These are phyloP conservation scores for Colletotrichum godetiae DNA, from an alignment of 2,329 filamentous ascomycete genomes.

Conservation along the genomic window DNA sequence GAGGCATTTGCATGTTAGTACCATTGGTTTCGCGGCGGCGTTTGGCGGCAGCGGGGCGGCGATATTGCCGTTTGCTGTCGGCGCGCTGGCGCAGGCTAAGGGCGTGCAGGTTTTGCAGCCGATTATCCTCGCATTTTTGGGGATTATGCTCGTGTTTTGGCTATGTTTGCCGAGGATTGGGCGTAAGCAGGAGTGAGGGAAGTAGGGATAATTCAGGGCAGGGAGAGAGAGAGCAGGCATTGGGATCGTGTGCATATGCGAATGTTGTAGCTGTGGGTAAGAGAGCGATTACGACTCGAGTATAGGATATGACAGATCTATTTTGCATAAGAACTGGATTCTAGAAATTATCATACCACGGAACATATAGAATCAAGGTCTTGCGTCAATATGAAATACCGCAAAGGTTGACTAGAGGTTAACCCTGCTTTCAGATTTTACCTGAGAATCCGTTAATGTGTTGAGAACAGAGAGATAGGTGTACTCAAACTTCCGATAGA, in stretches of 20 bases:
- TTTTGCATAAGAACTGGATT: neutral
- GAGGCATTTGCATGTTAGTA: slow-evolving; percentile 77
- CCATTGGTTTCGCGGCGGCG: slow-evolving; percentile 82
- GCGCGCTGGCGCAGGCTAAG: slow-evolving; percentile 69
- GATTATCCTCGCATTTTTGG: slow-evolving; percentile 63
- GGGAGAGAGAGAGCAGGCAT: too few species aligned
- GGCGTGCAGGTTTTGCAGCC: slow-evolving; percentile 69
- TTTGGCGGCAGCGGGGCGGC: slow-evolving; percentile 81
- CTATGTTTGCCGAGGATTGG: slow-evolving; percentile 54
- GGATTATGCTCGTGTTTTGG: slow-evolving; percentile 58
- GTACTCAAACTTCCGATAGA: too few species aligned
- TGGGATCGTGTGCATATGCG: neutral
- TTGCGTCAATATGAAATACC: too few species aligned
- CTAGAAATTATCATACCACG: neutral
- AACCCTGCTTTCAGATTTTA: too few species aligned
- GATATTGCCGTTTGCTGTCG: slow-evolving; percentile 73
- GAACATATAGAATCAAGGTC: neutral
- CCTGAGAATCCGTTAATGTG: too few species aligned
- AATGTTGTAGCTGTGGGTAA: neutral
- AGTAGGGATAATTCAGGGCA: slow-evolving; percentile 36
- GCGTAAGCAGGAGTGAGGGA: slow-evolving; percentile 49
- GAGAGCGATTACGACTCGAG: neutral
- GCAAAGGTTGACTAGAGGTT: neutral
- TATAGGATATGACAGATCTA: neutral
- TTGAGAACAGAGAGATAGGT: too few species aligned